Evolutionary conservation across 2,329 filamentous ascomycete species (phyloP).

Genomic region (Helotiales sp.): DNA sequence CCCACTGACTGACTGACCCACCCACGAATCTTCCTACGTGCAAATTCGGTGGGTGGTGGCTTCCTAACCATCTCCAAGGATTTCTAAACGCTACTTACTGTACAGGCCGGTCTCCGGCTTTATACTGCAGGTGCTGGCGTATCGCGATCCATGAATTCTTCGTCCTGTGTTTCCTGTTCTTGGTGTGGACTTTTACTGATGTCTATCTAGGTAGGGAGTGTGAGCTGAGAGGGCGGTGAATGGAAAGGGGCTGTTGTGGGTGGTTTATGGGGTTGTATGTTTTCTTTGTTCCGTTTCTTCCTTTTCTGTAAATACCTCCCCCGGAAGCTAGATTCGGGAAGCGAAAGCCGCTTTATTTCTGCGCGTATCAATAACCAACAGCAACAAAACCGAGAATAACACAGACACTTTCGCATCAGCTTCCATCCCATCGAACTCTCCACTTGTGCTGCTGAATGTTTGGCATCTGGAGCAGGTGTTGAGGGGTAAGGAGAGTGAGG

Average conservation of each 20-base stretch:
- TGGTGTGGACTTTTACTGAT: slow-evolving; percentile 15
- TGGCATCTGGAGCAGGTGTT: slow-evolving; percentile 22
- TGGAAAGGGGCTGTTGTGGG: slow-evolving; percentile 9
- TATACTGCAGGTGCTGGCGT: slow-evolving; percentile 25
- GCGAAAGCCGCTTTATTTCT: too few relatives aligned
- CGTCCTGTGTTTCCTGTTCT: slow-evolving; percentile 16
- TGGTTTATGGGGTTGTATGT: slow-evolving; percentile 7
- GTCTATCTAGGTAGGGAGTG: slow-evolving; percentile 1
- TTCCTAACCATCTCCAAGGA: slow-evolving; percentile 12
- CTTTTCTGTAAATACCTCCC: slow-evolving; percentile 60
- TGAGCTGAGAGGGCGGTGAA: not conserved
- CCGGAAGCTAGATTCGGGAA: too few relatives aligned
- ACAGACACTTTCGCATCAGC: too few relatives aligned
- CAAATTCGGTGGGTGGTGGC: too few relatives aligned
- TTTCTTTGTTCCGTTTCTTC: slow-evolving; percentile 6
- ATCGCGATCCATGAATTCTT: slow-evolving; percentile 23
- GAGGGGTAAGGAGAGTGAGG: slow-evolving; percentile 40
- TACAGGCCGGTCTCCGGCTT: slow-evolving; percentile 24
- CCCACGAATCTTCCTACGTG: too few relatives aligned
- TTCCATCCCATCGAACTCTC: slow-evolving; percentile 20
- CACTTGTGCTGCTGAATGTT: slow-evolving; percentile 20
- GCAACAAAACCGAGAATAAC: not conserved
- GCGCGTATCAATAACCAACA: slow-evolving; percentile 52
- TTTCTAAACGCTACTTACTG: slow-evolving; percentile 6
- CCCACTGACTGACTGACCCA: slow-evolving; percentile 34